Evolutionary conservation across 768 basidiomycete genomes (phyloP).

Genomic region (Tephrocybe rancida): DNA sequence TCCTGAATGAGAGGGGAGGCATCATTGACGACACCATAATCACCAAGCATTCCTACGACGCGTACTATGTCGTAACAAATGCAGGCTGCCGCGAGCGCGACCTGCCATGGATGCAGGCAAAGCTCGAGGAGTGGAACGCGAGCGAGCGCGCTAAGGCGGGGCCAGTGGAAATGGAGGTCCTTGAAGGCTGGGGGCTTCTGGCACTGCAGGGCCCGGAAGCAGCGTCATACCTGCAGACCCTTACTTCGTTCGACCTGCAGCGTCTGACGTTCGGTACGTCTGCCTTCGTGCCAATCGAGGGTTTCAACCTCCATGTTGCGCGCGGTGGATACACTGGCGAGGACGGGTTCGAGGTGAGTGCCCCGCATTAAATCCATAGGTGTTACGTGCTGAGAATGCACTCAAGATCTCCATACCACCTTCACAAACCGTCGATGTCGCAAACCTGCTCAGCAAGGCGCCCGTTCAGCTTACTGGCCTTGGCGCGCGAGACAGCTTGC

Average conservation of each 20-base stretch:
- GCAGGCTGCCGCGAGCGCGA: conserved; percentile 86
- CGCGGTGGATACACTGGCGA: conserved; percentile 98
- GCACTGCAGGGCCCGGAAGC: conserved; percentile 93
- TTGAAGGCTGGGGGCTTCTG: conserved; percentile 86
- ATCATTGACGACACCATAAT: conserved; percentile 97
- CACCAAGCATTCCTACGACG: conserved; percentile 76
- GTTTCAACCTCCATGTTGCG: conserved; percentile 82
- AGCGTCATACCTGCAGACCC: conserved; percentile 73
- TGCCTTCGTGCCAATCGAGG: conserved; percentile 77
- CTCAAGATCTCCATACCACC: conserved; percentile 87
- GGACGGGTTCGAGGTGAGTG: conserved; percentile 89
- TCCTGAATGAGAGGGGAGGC: conserved; percentile 88
- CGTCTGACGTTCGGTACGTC: conserved; percentile 84
- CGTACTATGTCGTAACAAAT: conserved; percentile 96
- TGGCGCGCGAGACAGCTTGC: conserved; percentile 91
- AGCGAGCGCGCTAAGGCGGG: conserved; percentile 52
- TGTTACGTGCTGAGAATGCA: neutral
- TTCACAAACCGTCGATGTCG: conserved; percentile 69
- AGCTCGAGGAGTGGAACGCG: conserved; percentile 79
- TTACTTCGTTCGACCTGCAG: conserved; percentile 75
- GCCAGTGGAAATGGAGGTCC: conserved; percentile 76
- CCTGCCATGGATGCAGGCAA: conserved; percentile 71
- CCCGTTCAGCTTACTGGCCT: conserved; percentile 87
- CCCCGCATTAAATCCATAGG: neutral
- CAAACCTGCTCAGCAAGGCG: conserved; percentile 60